A percentile compares a stretch with the other conserved stretches of the same genome.
Evolutionary conservation across 1,284 basidiomycete genomes (phyloP).

Genomic region (Naganishia liquefaciens): DNA sequence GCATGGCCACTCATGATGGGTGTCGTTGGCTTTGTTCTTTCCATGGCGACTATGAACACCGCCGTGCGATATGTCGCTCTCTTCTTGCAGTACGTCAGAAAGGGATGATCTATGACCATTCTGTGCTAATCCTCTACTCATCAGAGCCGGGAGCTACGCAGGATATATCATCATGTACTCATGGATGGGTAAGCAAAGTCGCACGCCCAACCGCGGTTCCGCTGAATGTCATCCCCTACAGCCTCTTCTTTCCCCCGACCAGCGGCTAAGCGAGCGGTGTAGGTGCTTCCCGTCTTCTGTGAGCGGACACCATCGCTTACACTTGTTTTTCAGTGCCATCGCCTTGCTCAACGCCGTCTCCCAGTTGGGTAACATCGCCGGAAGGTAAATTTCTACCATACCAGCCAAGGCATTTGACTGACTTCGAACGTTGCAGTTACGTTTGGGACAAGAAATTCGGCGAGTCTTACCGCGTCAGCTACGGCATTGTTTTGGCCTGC

Average conservation of each 20-base stretch:
- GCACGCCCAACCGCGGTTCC: background rate
- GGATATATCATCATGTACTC: constrained; percentile 45
- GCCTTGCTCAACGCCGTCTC: constrained; percentile 52
- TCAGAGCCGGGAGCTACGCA: constrained; percentile 43
- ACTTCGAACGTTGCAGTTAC: constrained; percentile 3
- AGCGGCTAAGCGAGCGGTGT: constrained; percentile 47
- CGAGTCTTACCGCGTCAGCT: constrained; percentile 45
- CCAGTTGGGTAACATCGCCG: constrained; percentile 54
- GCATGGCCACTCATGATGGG: constrained; percentile 56
- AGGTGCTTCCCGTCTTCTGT: constrained; percentile 38
- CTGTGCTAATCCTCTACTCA: background rate
- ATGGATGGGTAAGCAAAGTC: background rate
- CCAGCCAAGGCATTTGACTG: no score
- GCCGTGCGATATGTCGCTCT: constrained; percentile 51
- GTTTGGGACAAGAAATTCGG: constrained; percentile 40
- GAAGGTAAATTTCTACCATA: constrained; percentile 36
- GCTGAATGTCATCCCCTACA: background rate
- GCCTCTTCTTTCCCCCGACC: constrained; percentile 51
- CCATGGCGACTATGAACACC: constrained; percentile 44
- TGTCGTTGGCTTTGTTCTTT: constrained; percentile 48
- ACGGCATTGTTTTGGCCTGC: constrained; percentile 44
- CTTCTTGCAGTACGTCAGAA: constrained; percentile 44
- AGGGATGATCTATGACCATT: background rate
- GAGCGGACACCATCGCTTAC: background rate
- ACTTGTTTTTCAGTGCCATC: constrained; percentile 5